Evolutionary conservation across 163 green algal species (phyloP).

Genomic region (Scenedesmus sp.): DNA sequence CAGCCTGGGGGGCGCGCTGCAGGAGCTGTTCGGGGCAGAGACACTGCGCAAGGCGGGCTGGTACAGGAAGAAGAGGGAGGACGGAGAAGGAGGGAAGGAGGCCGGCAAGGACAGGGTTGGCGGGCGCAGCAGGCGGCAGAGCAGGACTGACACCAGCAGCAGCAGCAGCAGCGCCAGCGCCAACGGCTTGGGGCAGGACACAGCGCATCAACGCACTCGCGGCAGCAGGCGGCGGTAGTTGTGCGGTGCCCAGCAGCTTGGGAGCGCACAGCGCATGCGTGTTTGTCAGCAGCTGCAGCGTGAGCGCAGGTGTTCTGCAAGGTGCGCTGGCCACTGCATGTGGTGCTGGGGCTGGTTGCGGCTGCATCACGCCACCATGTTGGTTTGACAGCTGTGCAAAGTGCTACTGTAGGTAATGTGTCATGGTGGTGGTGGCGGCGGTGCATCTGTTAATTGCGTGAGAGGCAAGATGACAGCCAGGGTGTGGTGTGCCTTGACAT

Average conservation of each 20-base stretch:
- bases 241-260: not conserved
- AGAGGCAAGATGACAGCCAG: too few species aligned
- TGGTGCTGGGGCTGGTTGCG: not conserved
- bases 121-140: not conserved
- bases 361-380: not conserved
- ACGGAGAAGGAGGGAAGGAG: not conserved
- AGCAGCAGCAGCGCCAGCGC: not conserved
- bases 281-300: too few species aligned
- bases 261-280: too few species aligned
- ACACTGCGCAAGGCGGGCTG: not conserved
- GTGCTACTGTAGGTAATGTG: too few species aligned
- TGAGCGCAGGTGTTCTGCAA: too few species aligned
- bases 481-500: too few species aligned
- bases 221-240: not conserved
- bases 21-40: conserved; percentile 39
- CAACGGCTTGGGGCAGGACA: not conserved
- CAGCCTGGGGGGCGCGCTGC: conserved; percentile 3
- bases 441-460: too few species aligned
- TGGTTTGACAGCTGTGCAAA: too few species aligned
- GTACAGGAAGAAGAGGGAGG: conserved; percentile 18
- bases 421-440: too few species aligned
- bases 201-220: not conserved
- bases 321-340: not conserved
- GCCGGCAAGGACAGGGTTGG: not conserved
- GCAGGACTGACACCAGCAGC: not conserved